Base-by-base conservation (phyloP, 148 eudicot genomes). In the Linanthus parryae region DNA sequence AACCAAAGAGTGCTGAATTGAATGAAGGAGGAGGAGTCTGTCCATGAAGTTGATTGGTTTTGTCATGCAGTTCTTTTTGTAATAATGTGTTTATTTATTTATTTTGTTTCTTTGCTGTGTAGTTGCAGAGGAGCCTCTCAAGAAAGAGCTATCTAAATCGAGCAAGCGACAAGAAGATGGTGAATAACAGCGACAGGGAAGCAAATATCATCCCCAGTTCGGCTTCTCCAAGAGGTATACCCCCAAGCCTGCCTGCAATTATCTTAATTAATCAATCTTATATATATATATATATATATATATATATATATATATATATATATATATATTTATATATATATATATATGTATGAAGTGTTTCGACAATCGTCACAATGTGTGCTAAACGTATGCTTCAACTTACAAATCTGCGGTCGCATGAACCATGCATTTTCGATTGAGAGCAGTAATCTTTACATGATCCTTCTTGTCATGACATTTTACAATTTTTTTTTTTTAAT, bases 91-190 rank as follows among this genome's bases (percentile, higher is more conserved):
- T 44, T 15, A 42, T 17, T 24, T 21, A 3, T 21, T 5, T 3
- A 22, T 21, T 7, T 3, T 24, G 26, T 10, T 26, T 26, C 7
- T 27, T 48, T 17, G 31, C 9, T 47, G 29, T 49, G 26, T 8
- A 81, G 77, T 66, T 85, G 75, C 85, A 81, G 77, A 85, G 88
- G 57, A 73, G 60, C 51, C 52, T 68, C 33, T 73, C 85, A 23
- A 76, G 82, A 45, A 81, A 85, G 37, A 71, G 63, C 42, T 53
- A 73, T 4, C 67, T 55, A 37, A 69, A 58, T 22, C 57, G 72
- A 63, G 72, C 69, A 24, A 57, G 33, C 7, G 81, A 73, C 56
- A 81, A 50, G 56, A 73, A 75, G 68, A 48, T 35, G 11, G 59
- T 8, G 36, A 21, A 19, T 52, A 44, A 8, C 12, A 66, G 40